phyloP scores from a whole-genome alignment of 2,329 filamentous ascomycete species.

The Pseudogymnoascus sp. region DNA sequence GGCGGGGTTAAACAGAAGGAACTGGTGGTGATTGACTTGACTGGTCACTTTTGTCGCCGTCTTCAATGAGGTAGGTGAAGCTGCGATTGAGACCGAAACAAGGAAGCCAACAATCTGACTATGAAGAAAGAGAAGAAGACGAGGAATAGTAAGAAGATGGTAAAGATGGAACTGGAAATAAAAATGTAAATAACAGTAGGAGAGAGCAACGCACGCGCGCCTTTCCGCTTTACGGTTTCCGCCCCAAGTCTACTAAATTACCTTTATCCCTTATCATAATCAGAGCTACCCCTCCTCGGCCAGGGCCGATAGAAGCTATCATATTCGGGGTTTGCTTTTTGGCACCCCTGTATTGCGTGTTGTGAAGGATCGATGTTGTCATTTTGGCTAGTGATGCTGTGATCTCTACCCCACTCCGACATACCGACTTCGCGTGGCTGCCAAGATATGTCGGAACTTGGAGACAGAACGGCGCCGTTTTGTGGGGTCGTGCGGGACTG shows the following conservation, averaged over 20 bases:
- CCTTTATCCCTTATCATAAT: background rate
- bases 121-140: background rate
- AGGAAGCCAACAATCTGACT: background rate
- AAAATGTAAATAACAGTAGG: background rate
- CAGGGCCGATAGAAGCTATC: background rate
- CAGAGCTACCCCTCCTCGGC: background rate
- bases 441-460: background rate
- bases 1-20: background rate
- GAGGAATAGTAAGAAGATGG: background rate
- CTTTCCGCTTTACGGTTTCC: background rate
- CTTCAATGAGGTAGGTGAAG: background rate
- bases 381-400: background rate
- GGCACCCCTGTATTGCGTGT: background rate
- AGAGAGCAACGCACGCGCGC: background rate
- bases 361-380: background rate
- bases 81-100: background rate
- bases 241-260: too few species aligned
- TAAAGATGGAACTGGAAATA: background rate
- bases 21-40: background rate
- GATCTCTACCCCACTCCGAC: background rate
- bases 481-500: background rate
- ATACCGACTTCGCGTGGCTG: background rate
- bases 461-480: background rate
- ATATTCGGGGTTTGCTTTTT: background rate
- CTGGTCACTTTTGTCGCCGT: background rate